Evolutionary conservation across 2,329 filamentous ascomycete species (phyloP).

Genomic region (Ophiostoma quercus): DNA sequence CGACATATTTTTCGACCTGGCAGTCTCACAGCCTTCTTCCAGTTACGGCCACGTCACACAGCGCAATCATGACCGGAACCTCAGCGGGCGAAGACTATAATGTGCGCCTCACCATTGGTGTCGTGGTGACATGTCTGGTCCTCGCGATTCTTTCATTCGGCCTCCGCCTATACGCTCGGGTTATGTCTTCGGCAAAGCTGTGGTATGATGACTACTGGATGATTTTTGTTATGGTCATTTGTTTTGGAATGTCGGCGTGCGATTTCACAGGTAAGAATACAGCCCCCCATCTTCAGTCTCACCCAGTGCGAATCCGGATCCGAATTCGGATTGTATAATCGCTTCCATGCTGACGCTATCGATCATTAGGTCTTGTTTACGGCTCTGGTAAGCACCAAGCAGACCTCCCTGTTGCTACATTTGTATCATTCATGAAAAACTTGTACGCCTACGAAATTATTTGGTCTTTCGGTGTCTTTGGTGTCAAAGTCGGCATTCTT

Average conservation of each 20-base stretch:
- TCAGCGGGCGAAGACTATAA: constrained; percentile 19
- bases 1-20: not conserved
- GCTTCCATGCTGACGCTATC: not conserved
- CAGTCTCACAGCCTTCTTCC: not conserved
- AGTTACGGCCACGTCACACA: not conserved
- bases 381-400: constrained; percentile 25
- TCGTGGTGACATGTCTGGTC: constrained; percentile 22
- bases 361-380: constrained; percentile 14
- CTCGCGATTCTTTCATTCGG: constrained; percentile 23
- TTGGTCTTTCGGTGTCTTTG: constrained; percentile 24
- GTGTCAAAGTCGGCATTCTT: constrained; percentile 26
- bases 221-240: constrained; percentile 24
- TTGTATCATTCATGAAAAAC: constrained; percentile 24
- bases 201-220: constrained; percentile 27
- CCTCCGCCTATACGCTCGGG: constrained; percentile 21
- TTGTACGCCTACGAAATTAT: constrained; percentile 25
- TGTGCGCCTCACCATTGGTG: constrained; percentile 23
- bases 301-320: not conserved
- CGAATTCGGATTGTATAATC: not conserved
- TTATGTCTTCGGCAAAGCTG: constrained; percentile 21
- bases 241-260: constrained; percentile 21
- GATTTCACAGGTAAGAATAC: constrained; percentile 19
- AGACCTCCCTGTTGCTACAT: not conserved
- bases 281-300: not conserved
- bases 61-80: not conserved